These are phyloP conservation scores for Colletotrichum viniferum DNA, from an alignment of 2,329 filamentous ascomycete species.

Conservation along the genomic window DNA sequence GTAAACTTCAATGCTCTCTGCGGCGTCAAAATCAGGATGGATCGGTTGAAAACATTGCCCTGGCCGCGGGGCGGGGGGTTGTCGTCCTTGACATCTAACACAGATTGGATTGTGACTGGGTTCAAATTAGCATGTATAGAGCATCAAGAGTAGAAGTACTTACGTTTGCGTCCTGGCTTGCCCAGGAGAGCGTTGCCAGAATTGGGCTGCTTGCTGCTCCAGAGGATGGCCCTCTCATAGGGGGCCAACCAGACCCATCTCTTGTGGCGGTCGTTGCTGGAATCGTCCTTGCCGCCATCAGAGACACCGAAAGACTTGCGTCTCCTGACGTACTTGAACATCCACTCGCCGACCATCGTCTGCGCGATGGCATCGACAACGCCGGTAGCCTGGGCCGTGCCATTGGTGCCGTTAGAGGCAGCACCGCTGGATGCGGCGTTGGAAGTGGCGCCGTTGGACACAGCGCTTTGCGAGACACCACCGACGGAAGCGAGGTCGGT, in stretches of 20 bases:
- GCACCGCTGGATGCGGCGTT: slow-evolving; percentile 33
- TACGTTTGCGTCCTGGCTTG: slow-evolving; percentile 92
- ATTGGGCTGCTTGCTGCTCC: slow-evolving; percentile 96
- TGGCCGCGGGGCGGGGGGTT: slow-evolving; percentile 79
- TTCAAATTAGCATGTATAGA: slow-evolving; percentile 33
- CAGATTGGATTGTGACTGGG: slow-evolving; percentile 90
- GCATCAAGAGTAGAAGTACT: slow-evolving; percentile 45
- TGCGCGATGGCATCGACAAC: slow-evolving; percentile 97
- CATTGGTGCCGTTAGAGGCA: slow-evolving; percentile 59
- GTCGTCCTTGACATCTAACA: slow-evolving; percentile 95
- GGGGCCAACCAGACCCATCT: slow-evolving; percentile 99
- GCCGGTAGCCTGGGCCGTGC: slow-evolving; percentile 64
- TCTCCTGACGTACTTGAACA: slow-evolving; percentile 88
- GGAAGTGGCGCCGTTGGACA: slow-evolving; percentile 36
- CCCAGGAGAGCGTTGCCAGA: slow-evolving; percentile 87
- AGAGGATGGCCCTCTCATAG: slow-evolving; percentile 94
- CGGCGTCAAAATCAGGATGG: slow-evolving; percentile 92
- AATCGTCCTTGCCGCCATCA: slow-evolving; percentile 72
- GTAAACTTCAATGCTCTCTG: slow-evolving; percentile 96
- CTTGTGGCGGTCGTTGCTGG: slow-evolving; percentile 83
- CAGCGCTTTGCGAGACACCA: slow-evolving; percentile 55
- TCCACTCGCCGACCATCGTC: slow-evolving; percentile 98
- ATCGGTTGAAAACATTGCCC: slow-evolving; percentile 79
- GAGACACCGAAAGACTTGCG: slow-evolving; percentile 88
- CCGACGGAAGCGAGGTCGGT: slow-evolving; percentile 35